Base-by-base conservation (phyloP, 306 rosid species). In the Prunus fruticosa region DNA sequence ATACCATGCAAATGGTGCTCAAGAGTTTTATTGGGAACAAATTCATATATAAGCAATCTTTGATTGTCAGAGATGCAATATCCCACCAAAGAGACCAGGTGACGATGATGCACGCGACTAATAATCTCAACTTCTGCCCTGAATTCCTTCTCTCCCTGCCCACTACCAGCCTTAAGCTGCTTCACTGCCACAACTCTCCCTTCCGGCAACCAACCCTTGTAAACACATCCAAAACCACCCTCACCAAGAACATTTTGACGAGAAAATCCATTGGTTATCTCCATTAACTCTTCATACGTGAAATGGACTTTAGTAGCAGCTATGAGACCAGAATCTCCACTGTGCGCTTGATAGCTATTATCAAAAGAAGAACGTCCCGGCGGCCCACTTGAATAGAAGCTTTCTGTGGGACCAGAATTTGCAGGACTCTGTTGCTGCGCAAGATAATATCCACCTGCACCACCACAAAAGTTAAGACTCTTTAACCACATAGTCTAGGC, bases 111-210 rank as follows among this genome's bases (percentile, higher is more conserved):
- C 62, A 95, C 87, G 8, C 99, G 87, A 63, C 92, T 91, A 61
- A 95, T 95, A 62, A 87, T 92, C 52, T 92, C 99, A 3, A 92
- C 99, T 76, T 95, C 99, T 1, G 99, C 92, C 74, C 87, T 85
- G 76, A 95, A 95, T 72, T 95, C 99, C 77, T 93, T 79, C 60
- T 92, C 98, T 66, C 99, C 99, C 60, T 95, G 99, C 5, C 97
- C 98, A 60, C 99, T 88, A 49, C 99, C 97, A 14, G 91, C 93
- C 83, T 91, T 95, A 51, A 95, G 89, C 76, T 87, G 75, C 89
- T 95, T 95, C 60, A 95, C 84, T 0, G 99, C 99, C 60, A 94
- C 99, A 8, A 56, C 61, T 74, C 76, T 92, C 47, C 97, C 97
- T 8, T 87, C 97, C 0, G 87, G 82, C 76, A 95, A 78, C 57